Base-by-base conservation (phyloP, 2,329 filamentous ascomycete species). In the Sporothrix pseudoabietina region DNA sequence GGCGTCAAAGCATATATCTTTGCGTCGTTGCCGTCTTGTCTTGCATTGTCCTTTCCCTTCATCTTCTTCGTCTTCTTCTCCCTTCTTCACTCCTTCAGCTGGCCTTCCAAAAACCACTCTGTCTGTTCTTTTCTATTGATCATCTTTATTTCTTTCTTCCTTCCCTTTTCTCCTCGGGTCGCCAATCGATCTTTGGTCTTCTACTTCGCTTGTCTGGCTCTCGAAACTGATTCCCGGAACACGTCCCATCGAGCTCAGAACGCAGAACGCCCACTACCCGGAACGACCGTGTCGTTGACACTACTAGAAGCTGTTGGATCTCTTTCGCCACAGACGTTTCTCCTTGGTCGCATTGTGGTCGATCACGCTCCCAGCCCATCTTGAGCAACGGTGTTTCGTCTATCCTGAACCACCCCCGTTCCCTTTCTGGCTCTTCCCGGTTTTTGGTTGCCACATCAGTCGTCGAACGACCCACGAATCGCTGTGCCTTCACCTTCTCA, bases 331-430 rank as follows among this genome's bases (percentile, higher is more conserved):
- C 14, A 54, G 19, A 54, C 72, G 69, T 75, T 71, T 72, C 74
- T 73, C 69, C 73, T 65, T 75, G 76, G 75, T 73, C 75, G 76
- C 76, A 76, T 75, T 75, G 66, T 72, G 75, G 73, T 76, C 76
- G 76, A 74, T 75, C 76, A 75, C 75, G 73, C 77, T 75, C 72
- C 59, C 52, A 39, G 22, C 19, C 44, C 71, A 69, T 65, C 69
- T 47, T 65, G 71, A 76, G 39, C 68, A 59, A 73, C 26, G 14
- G 72, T 71, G 69, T 75, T 74, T 74, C 74, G 74, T 52, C 70
- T 72, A 71, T 72, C 61, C 52, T 72, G 52, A 47, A 32, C 71
- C 65, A 35, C 4, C 22, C 59, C 63, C 69, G 35, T 49, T 70
- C 61, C 10, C 22, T 70, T 66, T 65, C 39, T 26, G 49, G 12